Evolutionary conservation across 345 rosid species (phyloP).

Genomic region (Citrus sp.): DNA sequence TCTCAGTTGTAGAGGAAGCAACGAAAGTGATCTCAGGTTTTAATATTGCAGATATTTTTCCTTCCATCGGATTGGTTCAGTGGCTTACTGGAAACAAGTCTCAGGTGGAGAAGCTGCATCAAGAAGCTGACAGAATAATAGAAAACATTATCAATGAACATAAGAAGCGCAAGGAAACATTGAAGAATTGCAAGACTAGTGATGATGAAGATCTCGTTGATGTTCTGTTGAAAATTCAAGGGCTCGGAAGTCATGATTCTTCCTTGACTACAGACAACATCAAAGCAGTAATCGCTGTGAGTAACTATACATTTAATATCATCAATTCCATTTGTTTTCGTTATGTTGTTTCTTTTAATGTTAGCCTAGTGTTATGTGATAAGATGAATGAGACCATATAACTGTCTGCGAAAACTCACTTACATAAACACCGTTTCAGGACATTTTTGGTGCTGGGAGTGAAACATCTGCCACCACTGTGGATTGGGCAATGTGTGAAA

Average conservation of each 20-base stretch:
- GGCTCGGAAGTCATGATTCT: not conserved
- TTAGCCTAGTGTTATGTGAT: too few relatives aligned
- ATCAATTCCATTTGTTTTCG: too few relatives aligned
- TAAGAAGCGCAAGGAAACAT: not conserved
- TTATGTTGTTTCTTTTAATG: too few relatives aligned
- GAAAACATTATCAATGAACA: slow-evolving; percentile 18
- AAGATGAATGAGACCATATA: too few relatives aligned
- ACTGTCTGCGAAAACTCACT: too few relatives aligned
- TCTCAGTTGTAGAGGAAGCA: not conserved
- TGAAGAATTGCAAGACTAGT: not conserved
- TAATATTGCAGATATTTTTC: slow-evolving; percentile 20
- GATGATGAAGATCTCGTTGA: slow-evolving; percentile 19
- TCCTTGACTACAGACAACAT: slow-evolving; percentile 18
- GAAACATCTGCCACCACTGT: slow-evolving; percentile 25
- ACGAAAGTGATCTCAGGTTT: not conserved
- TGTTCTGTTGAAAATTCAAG: slow-evolving; percentile 21
- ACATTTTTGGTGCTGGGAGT: slow-evolving; percentile 22
- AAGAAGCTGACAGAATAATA: slow-evolving; percentile 6
- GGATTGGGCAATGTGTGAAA: slow-evolving; percentile 32
- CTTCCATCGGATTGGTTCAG: slow-evolving; percentile 21
- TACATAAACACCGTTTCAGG: not conserved
- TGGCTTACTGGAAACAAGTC: slow-evolving; percentile 9
- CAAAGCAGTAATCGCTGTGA: slow-evolving; percentile 33
- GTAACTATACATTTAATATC: not conserved
- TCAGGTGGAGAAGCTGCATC: slow-evolving; percentile 10